Evolutionary conservation across 768 basidiomycete genomes (phyloP).

Genomic region (Grammothele lineata): DNA sequence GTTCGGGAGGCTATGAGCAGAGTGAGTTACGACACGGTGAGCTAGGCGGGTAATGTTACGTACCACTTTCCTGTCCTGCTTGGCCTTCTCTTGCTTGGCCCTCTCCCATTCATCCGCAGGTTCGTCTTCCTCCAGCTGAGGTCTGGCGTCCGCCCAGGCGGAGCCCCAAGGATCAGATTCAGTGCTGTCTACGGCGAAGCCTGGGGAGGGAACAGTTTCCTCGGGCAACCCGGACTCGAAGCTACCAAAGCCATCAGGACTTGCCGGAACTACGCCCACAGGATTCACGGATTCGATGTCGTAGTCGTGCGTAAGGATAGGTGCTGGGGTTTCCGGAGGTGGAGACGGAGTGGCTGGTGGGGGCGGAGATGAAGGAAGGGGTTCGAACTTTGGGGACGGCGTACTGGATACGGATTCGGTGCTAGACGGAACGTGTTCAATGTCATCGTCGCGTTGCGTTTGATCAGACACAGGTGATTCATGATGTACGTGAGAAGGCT

Average conservation of each 20-base stretch:
- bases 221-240: conserved; percentile 49
- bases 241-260: conserved; percentile 52
- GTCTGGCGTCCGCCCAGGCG: conserved; percentile 22
- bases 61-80: conserved; percentile 62
- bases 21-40: neutral
- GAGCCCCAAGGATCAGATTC: conserved; percentile 28
- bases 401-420: no score
- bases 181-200: conserved; percentile 22
- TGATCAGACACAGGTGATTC: no score
- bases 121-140: conserved; percentile 18
- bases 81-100: conserved; percentile 54
- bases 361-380: no score
- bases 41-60: no score
- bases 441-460: no score
- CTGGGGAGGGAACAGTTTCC: conserved; percentile 33
- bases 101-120: conserved; percentile 63
- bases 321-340: neutral
- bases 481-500: no score
- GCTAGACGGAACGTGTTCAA: no score
- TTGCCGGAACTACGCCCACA: conserved; percentile 17
- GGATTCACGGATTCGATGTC: neutral
- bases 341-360: neutral
- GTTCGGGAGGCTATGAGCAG: conserved; percentile 56
- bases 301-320: conserved; percentile 8
- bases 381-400: no score